These are phyloP conservation scores for Lactarius deliciosus DNA, from an alignment of 768 basidiomycete genomes.

Conservation along the genomic window DNA sequence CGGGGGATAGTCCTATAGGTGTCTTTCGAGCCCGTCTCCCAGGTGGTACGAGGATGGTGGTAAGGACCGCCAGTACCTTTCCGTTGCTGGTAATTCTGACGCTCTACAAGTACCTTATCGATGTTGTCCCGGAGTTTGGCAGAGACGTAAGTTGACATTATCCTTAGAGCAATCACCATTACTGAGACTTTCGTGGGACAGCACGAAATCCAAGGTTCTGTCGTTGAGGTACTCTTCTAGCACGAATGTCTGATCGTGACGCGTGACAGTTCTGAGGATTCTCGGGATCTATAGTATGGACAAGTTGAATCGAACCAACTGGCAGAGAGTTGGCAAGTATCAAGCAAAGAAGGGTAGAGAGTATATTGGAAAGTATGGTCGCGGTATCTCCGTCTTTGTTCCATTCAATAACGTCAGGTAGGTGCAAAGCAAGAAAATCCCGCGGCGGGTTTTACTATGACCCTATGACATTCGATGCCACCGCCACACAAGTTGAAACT, in stretches of 20 bases:
- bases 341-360: constrained; percentile 3
- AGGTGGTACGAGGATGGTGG: constrained; percentile 20
- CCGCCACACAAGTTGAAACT: neutral
- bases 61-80: neutral
- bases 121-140: constrained; percentile 20
- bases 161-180: neutral
- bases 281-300: constrained; percentile 19
- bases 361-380: constrained; percentile 10
- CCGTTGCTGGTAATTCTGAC: neutral
- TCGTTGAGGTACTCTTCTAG: neutral
- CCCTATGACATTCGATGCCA: constrained; percentile 9
- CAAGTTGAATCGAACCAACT: constrained; percentile 16
- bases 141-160: constrained; percentile 17
- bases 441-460: constrained; percentile 3
- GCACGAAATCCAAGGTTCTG: constrained; percentile 23
- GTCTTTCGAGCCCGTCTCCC: constrained; percentile 27
- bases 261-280: constrained; percentile 6
- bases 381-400: neutral
- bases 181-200: neutral
- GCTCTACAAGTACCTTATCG: constrained; percentile 24
- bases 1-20: constrained; percentile 22
- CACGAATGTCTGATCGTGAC: neutral
- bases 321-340: constrained; percentile 16
- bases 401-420: constrained; percentile 8
- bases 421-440: constrained; percentile 18